A percentile compares a stretch with the other conserved stretches of the same genome.
These are phyloP conservation scores for Bjerkandera adusta DNA, from an alignment of 1,284 basidiomycete species.

Conservation along the genomic window DNA sequence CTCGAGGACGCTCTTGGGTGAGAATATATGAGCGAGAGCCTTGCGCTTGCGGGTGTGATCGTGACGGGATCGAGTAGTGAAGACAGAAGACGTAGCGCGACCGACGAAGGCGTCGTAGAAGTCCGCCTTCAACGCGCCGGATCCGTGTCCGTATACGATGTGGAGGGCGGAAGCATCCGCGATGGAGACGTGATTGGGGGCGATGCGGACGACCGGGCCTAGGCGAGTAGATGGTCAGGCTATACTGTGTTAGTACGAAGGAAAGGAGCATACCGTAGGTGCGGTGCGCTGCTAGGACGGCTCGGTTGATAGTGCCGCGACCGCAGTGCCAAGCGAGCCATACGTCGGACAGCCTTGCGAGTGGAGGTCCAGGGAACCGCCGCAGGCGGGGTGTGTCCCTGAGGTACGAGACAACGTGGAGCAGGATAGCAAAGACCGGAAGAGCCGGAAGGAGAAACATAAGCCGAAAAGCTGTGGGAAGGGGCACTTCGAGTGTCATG, in stretches of 20 bases:
- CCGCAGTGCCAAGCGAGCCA: slow-evolving; percentile 68
- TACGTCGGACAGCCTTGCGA: slow-evolving; percentile 68
- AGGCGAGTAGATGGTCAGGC: not conserved
- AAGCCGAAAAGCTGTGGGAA: no score
- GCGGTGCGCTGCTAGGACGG: slow-evolving; percentile 68
- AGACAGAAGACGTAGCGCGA: slow-evolving; percentile 45
- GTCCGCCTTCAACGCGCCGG: slow-evolving; percentile 33
- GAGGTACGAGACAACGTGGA: slow-evolving; percentile 55
- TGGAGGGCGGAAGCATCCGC: slow-evolving; percentile 72
- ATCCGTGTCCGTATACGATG: slow-evolving; percentile 65
- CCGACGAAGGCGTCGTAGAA: slow-evolving; percentile 70
- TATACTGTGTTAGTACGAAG: not conserved
- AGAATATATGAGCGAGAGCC: slow-evolving; percentile 81
- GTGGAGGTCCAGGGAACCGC: slow-evolving; percentile 65
- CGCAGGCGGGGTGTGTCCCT: slow-evolving; percentile 54
- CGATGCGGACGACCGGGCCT: slow-evolving; percentile 76
- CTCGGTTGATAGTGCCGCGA: slow-evolving; percentile 65
- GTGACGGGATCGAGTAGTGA: slow-evolving; percentile 75
- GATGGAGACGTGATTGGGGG: slow-evolving; percentile 80
- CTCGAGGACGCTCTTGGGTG: slow-evolving; percentile 73
- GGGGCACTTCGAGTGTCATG: no score
- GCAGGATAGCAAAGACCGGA: no score
- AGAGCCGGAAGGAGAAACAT: no score
- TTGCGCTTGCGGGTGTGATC: slow-evolving; percentile 87
- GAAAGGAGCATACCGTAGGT: slow-evolving; percentile 54